Evolutionary conservation across 2,329 filamentous ascomycete genomes (phyloP), one percentile per base, ranked within the genome.

Genomic region (Ophiocordyceps unilateralis): DNA sequence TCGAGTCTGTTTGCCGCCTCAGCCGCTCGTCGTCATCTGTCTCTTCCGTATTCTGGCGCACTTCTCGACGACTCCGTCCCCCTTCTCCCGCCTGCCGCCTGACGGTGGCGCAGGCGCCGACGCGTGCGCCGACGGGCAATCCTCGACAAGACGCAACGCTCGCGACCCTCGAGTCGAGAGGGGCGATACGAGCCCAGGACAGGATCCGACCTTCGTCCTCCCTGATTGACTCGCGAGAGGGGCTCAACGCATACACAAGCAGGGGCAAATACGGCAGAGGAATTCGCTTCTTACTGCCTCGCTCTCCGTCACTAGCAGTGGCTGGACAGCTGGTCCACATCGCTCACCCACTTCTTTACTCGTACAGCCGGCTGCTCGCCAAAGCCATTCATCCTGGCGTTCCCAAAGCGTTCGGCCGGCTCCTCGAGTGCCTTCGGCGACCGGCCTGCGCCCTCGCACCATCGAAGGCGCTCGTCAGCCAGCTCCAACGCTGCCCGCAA

Each of bases 341-440:
- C 38, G 39, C 21, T 23, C 43, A 36, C 32, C 32, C n/a, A 17
- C 21, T 17, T 34, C n/a, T 34, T 34, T 19, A 6, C 32, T 12
- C 24, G 6, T 26, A 4, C 26, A 9, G 10, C 26, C 5, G 10
- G 5, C 10, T 12, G 26, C 26, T 17, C 32, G n/a, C 17, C 32
- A 8, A n/a, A n/a, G 15, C 8, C n/a, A 14, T 17, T 45, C 48
- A 69, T 62, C 51, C 67, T 76, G 72, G 71, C 69, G 62, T 63
- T 67, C 51, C 57, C 63, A 62, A 65, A 61, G 49, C 57, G 61
- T 50, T 58, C 62, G 52, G 63, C 66, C 51, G 70, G 70, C 57
- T 70, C 73, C 47, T 74, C 73, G 61, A 64, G 61, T 58, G 71
- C 70, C 53, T 67, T 65, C 52, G 67, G 63, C 61, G 67, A 69